These are phyloP conservation scores for Penicillium steckii DNA, from an alignment of 495 filamentous ascomycete species.

Conservation along the genomic window DNA sequence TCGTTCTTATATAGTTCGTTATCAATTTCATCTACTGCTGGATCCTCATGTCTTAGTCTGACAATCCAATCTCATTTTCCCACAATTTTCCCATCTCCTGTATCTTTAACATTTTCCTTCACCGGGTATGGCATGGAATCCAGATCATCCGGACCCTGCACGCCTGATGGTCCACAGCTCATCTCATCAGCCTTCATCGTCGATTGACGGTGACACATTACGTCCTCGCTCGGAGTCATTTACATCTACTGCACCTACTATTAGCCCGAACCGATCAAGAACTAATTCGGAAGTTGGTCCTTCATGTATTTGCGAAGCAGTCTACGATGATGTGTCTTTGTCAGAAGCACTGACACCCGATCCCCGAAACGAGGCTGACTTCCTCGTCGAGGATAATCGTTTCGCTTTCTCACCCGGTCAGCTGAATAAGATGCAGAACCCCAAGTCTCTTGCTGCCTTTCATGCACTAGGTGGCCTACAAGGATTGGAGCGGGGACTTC, in stretches of 20 bases:
- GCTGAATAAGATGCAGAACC: conserved; percentile 71
- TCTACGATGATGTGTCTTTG: conserved; percentile 42
- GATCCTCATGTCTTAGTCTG: conserved; percentile 18
- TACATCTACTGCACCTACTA: conserved; percentile 40
- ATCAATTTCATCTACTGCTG: conserved; percentile 18
- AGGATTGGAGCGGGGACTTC: conserved; percentile 66
- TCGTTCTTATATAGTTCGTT: conserved; percentile 13
- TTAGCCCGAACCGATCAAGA: conserved; percentile 32
- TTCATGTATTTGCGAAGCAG: conserved; percentile 22
- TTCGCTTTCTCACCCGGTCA: conserved; percentile 72
- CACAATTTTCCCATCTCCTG: not conserved
- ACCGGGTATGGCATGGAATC: conserved; percentile 27
- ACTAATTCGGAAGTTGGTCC: conserved; percentile 39
- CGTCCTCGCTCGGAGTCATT: conserved; percentile 48
- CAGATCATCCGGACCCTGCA: conserved; percentile 12
- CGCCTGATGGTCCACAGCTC: conserved; percentile 30
- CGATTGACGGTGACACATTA: conserved; percentile 51
- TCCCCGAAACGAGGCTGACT: conserved; percentile 61
- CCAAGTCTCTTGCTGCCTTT: conserved; percentile 71
- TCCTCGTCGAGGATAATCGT: conserved; percentile 63
- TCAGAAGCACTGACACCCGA: conserved; percentile 64
- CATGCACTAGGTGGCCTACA: conserved; percentile 64
- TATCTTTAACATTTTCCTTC: conserved; percentile 19
- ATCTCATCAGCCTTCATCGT: conserved; percentile 37
- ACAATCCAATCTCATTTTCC: conserved; percentile 12